phyloP scores from a whole-genome alignment of 1,284 basidiomycete species.

The Xanthoconium separans region DNA sequence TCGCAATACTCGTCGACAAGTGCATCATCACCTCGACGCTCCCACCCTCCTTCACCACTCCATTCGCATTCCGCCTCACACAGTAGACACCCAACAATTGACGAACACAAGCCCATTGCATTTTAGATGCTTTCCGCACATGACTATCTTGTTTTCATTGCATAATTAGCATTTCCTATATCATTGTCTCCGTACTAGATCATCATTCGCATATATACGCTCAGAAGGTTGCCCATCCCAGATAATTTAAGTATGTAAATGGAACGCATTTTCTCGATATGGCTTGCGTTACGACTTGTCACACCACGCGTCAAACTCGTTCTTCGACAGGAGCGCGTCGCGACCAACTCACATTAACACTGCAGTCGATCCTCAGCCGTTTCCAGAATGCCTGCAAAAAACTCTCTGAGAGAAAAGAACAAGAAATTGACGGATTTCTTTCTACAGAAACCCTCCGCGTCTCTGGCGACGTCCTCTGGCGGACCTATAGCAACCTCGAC shows the following conservation, averaged over 20 bases:
- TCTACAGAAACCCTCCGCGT: conserved; percentile 8
- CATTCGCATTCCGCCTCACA: conserved; percentile 25
- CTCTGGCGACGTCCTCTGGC: conserved; percentile 5
- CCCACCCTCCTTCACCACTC: conserved; percentile 30
- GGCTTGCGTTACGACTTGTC: conserved; percentile 9
- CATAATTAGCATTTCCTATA: conserved; percentile 7
- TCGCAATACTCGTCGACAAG: conserved; percentile 33
- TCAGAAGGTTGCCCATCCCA: no score
- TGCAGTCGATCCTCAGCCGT: conserved; percentile 3
- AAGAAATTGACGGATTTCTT: conserved; percentile 33
- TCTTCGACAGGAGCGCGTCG: conserved; percentile 8
- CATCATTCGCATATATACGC: conserved; percentile 2
- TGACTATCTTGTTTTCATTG: conserved; percentile 1
- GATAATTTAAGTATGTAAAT: conserved; percentile 1
- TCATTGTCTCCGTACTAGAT: conserved; percentile 12
- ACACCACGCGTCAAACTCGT: conserved; percentile 12
- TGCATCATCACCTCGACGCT: conserved; percentile 32
- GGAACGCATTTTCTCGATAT: neutral
- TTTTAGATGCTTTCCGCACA: conserved; percentile 14
- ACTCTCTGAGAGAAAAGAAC: conserved; percentile 7
- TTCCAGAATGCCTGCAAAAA: conserved; percentile 21
- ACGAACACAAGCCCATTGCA: conserved; percentile 27
- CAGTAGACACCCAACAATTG: conserved; percentile 36
- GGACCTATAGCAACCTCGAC: neutral
- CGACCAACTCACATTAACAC: neutral